These are phyloP conservation scores for Cytospora paraplurivora DNA, from an alignment of 2,329 filamentous ascomycete species.

Conservation along the genomic window DNA sequence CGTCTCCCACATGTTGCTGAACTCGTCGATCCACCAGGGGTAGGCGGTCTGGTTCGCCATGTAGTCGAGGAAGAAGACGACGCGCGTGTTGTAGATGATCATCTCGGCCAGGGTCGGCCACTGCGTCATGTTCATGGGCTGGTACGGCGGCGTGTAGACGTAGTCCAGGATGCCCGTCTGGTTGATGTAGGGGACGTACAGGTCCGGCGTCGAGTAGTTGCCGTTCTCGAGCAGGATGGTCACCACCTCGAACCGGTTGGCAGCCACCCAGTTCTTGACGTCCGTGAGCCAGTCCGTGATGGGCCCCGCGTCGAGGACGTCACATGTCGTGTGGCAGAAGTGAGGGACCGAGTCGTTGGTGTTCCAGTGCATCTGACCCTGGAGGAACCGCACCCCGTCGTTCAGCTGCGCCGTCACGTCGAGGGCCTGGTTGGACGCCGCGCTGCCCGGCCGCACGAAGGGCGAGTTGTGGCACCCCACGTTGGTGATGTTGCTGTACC, in stretches of 20 bases:
- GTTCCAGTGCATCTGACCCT: conserved; percentile 65
- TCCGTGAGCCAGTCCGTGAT: conserved; percentile 71
- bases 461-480: conserved; percentile 81
- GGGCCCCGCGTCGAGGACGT: conserved; percentile 78
- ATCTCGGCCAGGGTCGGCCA: conserved; percentile 84
- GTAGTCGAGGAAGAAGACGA: conserved; percentile 84
- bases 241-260: conserved; percentile 83
- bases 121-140: conserved; percentile 70
- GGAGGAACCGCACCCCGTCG: conserved; percentile 70
- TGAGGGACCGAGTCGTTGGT: conserved; percentile 56
- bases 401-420: conserved; percentile 71
- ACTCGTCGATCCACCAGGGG: conserved; percentile 86
- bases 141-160: conserved; percentile 67
- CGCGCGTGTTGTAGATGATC: conserved; percentile 70
- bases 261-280: conserved; percentile 72
- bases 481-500: conserved; percentile 80
- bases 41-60: conserved; percentile 75
- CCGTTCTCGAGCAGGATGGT: conserved; percentile 85
- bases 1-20: conserved; percentile 87
- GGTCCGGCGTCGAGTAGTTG: conserved; percentile 64
- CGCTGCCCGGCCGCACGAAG: conserved; percentile 69
- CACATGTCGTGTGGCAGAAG: conserved; percentile 85
- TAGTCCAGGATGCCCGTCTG: conserved; percentile 71
- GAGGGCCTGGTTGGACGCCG: conserved; percentile 74
- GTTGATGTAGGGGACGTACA: conserved; percentile 71